Percentiles rank a stretch among this genome's conserved stretches.
Evolutionary conservation across 2,329 filamentous ascomycete genomes (phyloP).

Genomic region (Lanzia echinophila): DNA sequence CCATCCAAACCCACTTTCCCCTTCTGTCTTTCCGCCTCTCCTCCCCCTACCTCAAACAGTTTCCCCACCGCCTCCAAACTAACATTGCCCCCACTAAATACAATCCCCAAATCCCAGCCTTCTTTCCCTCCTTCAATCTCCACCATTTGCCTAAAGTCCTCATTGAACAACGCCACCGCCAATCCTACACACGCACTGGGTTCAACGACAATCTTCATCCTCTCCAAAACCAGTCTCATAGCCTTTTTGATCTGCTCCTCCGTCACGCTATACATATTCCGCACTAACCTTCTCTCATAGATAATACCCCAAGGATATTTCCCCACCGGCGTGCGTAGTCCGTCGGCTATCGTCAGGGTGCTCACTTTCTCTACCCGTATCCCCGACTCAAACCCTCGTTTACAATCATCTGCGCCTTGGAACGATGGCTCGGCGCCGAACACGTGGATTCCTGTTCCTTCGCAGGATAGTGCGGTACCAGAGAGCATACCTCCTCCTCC

Average conservation of each 20-base stretch:
- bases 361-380: slow-evolving; percentile 60
- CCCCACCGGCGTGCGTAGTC: slow-evolving; percentile 77
- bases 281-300: slow-evolving; percentile 61
- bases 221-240: slow-evolving; percentile 72
- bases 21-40: slow-evolving; percentile 12
- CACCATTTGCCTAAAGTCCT: slow-evolving; percentile 69
- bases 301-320: slow-evolving; percentile 71
- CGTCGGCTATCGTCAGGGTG: slow-evolving; percentile 80
- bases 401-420: slow-evolving; percentile 77
- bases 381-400: slow-evolving; percentile 60
- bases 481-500: slow-evolving; percentile 85
- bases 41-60: slow-evolving; percentile 36
- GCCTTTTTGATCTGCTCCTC: slow-evolving; percentile 78
- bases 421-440: slow-evolving; percentile 84
- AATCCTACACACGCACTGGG: slow-evolving; percentile 80
- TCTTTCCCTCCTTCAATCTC: slow-evolving; percentile 62
- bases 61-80: slow-evolving; percentile 46
- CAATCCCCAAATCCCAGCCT: slow-evolving; percentile 65
- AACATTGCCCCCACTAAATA: slow-evolving; percentile 56
- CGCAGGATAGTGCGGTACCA: slow-evolving; percentile 71
- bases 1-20: slow-evolving; percentile 14
- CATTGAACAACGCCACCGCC: slow-evolving; percentile 76
- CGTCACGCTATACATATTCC: slow-evolving; percentile 63
- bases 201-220: slow-evolving; percentile 87
- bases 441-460: slow-evolving; percentile 64